Evolutionary conservation across 164 flowering plant species (phyloP), one percentile per base, ranked within the genome.

Genomic region (Vitis rotundifolia): DNA sequence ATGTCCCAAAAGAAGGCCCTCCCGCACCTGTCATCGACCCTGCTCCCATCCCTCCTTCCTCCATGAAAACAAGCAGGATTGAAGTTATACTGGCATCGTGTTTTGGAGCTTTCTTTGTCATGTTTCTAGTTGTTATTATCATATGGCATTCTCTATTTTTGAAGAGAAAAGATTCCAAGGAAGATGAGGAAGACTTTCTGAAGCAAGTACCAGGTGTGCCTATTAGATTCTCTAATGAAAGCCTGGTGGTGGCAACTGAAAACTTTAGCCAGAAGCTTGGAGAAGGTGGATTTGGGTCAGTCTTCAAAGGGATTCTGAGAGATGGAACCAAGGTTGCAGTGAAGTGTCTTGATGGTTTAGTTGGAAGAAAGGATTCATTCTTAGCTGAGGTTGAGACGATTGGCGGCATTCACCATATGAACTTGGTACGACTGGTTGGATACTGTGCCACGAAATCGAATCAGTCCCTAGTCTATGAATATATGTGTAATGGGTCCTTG

Each of bases 361-460:
- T 59, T 31, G 63, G 57, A 58, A 63, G 63, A 11, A 59, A 49
- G 63, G 57, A 53, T 14, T 63, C 49, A 19, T 71, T 60, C n/a
- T 13, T 69, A 11, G 64, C 65, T 0, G 63, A 69, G 44, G 71
- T 69, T 7, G 47, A 44, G 22, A 65, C 59, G 4, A 52, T 65
- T 14, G 68, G 68, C 1, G 50, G 68, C 18, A 50, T 65, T 4
- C 68, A 51, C 58, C 67, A 64, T 18, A 4, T 49, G 3, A 64
- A 64, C 16, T 19, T 64, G 19, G 67, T 64, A 55, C 49, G 26
- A 48, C 71, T 82, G 79, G 76, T 75, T 64, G 67, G 88, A 75
- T 51, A 80, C 73, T 73, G 80, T 79, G 82, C 82, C 74, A 54
- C 48, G 11, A 50, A 50, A 75, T 71, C 76, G 79, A 60, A 72